Evolutionary conservation across 176 grass and related monocot species (phyloP), one percentile per base, ranked within the genome.

Genomic region (Puya raimondii): DNA sequence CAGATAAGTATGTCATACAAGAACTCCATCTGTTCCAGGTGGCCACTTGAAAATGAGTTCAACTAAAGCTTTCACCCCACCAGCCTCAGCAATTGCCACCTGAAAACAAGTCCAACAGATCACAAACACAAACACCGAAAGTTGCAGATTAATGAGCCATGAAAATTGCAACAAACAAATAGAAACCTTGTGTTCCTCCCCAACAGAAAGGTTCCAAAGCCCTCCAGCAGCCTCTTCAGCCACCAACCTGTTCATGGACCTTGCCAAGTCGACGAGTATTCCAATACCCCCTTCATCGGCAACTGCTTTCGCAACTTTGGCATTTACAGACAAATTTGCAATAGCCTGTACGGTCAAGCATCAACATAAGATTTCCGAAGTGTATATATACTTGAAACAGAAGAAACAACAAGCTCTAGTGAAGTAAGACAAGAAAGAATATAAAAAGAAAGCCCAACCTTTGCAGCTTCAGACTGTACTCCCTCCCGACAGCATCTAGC

Each of bases 201-300:
- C 95, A 13, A 99, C 95, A 64, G 95, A 99, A 63, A 99, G 95
- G 84, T 99, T 99, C 95, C 95, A 99, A 76, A 99, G 95, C 53
- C 95, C 95, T 64, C 95, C 95, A 66, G 95, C 90, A 75, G 95
- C 95, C 76, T 99, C 95, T 88, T 99, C 95, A 74, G 95, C 90
- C 72, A 99, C 95, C 86, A 84, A 70, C 54, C 90, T 82, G 79
- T 94, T 99, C 80, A 77, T 91, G 0, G 95, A 99, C 76, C 80
- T 85, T 25, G 95, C 95, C 49, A 99, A 82, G 75, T 85, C 81
- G 17, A 83, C 89, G 50, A 99, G 85, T 68, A 99, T 91, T 67
- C 66, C 12, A 68, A 99, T 99, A 57, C 95, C 95, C 14, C 90
- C 90, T 85, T 94, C 95, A 71, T 94, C 90, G 72, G 87, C 95